Percentiles rank a stretch among this genome's conserved stretches.
phyloP scores from a whole-genome alignment of 345 rosid genomes.

The Brassica napus region Da-Ae NC_063451.1:44824501-44825000 shows the following conservation, averaged over 20 bases:
- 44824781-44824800: background rate
- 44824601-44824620: constrained; percentile 54
- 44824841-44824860: background rate
- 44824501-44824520: constrained; percentile 13
- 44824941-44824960: background rate
- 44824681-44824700: background rate
- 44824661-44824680: constrained; percentile 8
- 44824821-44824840: background rate
- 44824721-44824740: constrained; percentile 1
- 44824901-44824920: background rate
- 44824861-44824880: background rate
- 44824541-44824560: constrained; percentile 47
- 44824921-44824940: background rate
- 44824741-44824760: background rate
- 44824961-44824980: background rate
- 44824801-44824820: background rate
- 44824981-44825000: constrained; percentile 23
- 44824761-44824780: background rate
- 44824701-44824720: background rate
- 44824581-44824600: constrained; percentile 67
- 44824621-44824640: constrained; percentile 24
- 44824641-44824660: constrained; percentile 1
- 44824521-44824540: constrained; percentile 30
- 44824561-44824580: constrained; percentile 60
- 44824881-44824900: constrained; percentile 10